A percentile compares a stretch with the other conserved stretches of the same genome.
phyloP scores from a whole-genome alignment of 75 land plant species.

The Sequoia sempervirens region DNA sequence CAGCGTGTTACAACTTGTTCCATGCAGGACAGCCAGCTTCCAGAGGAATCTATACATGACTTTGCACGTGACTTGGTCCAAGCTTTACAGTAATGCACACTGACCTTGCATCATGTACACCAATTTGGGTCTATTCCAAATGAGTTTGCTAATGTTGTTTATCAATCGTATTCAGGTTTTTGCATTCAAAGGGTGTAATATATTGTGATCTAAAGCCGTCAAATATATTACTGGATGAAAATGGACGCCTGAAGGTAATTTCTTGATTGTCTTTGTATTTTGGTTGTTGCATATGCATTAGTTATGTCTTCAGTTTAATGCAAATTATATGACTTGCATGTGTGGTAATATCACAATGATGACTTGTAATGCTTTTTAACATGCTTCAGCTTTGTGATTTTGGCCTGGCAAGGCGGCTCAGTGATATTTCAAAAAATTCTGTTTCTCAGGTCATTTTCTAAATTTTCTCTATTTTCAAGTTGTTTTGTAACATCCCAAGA shows the following conservation, averaged over 20 bases:
- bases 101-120: not conserved
- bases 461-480: not conserved
- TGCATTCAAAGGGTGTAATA: conserved; percentile 94
- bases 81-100: conserved; percentile 80
- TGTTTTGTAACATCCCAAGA: not conserved
- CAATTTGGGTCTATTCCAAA: not conserved
- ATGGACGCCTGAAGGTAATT: conserved; percentile 91
- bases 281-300: not conserved
- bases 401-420: conserved; percentile 83
- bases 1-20: not conserved
- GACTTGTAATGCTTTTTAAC: conserved; percentile 9
- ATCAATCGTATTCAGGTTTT: conserved; percentile 48
- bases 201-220: conserved; percentile 98
- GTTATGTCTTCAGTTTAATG: not conserved
- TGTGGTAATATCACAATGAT: not conserved
- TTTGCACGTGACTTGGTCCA: conserved; percentile 74
- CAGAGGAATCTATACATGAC: conserved; percentile 93
- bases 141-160: not conserved
- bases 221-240: conserved; percentile 91
- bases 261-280: not conserved
- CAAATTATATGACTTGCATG: not conserved
- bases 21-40: conserved; percentile 75
- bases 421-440: conserved; percentile 81
- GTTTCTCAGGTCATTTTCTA: conserved; percentile 49
- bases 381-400: conserved; percentile 88